A percentile compares a stretch with the other conserved stretches of the same genome.
Conservation (phyloP, 148 eudicot species). For the Selenicereus undatus region DNA sequence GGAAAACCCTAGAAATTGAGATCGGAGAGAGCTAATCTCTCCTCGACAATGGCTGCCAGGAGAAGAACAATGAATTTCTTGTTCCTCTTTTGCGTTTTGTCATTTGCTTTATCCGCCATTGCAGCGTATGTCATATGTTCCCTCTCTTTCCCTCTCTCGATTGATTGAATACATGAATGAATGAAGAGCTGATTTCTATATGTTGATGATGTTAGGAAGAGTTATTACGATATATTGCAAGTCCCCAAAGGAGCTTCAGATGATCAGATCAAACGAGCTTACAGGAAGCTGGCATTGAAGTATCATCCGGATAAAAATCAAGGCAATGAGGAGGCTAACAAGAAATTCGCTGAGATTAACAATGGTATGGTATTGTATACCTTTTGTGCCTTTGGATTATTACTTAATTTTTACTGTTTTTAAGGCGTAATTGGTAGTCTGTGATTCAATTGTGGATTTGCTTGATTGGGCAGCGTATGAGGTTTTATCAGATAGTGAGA, state of each 20-base stretch:
- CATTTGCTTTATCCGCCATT: conserved; percentile 46
- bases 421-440: neutral
- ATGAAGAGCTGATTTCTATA: conserved; percentile 7
- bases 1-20: conserved; percentile 27
- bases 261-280: conserved; percentile 89
- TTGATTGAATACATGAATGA: conserved; percentile 2
- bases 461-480: conserved; percentile 68
- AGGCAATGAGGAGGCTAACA: conserved; percentile 90
- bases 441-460: conserved; percentile 8
- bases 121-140: conserved; percentile 56
- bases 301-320: conserved; percentile 98
- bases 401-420: neutral
- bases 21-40: conserved; percentile 25
- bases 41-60: conserved; percentile 28
- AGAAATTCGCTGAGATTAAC: conserved; percentile 84
- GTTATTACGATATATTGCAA: conserved; percentile 83
- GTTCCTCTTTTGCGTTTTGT: conserved; percentile 34
- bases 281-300: conserved; percentile 87
- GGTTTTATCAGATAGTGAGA: conserved; percentile 85
- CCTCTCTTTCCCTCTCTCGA: neutral
- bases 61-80: conserved; percentile 22
- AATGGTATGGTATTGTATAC: conserved; percentile 47
- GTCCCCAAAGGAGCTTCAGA: conserved; percentile 80
- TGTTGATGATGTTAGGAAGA: conserved; percentile 50
- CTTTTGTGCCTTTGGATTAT: neutral